Base-by-base conservation (phyloP, 768 basidiomycete species). In the Artomyces pyxidatus region DNA sequence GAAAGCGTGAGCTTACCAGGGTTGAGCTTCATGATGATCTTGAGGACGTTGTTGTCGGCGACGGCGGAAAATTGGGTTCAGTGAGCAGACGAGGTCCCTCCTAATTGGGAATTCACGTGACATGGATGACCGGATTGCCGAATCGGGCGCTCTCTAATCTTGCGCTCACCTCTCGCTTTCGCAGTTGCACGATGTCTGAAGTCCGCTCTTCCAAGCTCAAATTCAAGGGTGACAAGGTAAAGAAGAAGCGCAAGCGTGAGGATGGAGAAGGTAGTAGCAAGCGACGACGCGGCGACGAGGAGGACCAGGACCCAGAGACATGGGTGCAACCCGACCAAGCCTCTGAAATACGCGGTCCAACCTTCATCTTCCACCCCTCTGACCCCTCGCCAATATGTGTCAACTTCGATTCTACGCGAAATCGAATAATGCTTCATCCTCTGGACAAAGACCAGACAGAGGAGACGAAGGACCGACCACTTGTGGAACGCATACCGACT, bases 161-260 rank as follows among this genome's bases (percentile, higher is more conserved):
- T 45, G 48, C 68, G 68, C 67, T 59, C 67, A 16, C 64, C 66
- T 23, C 45, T 42, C 25, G 17, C 45, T 40, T 52, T 70, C 70
- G 69, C 63, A 65, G 37, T 42, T 63, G 6, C 65, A 71, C 50
- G 27, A 51, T 48, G 47, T 42, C 48, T 28, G 79, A 77, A 62
- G 72, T 81, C 26, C 82, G 83, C 54, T 76, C 85, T 2, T 79
- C 78, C 11, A 89, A 83, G 61, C 81, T 93, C 54, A 88, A 81
- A 58, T 93, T 93, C 69, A 94, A 94, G 61, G 90, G 90, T 7
- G 90, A 93, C 42, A 89, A 89, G 66, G 64, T 73, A 1, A 82
- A 80, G 71, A 90, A 87, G 74, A 92, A 91, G 63, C 75, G 88
- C 45, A 89, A 81, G 62, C 72, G 81, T 56, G 78, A 80, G 11